Base-by-base conservation (phyloP, 441 rosid genomes). In the Arabidopsis hybrid region DNA sequence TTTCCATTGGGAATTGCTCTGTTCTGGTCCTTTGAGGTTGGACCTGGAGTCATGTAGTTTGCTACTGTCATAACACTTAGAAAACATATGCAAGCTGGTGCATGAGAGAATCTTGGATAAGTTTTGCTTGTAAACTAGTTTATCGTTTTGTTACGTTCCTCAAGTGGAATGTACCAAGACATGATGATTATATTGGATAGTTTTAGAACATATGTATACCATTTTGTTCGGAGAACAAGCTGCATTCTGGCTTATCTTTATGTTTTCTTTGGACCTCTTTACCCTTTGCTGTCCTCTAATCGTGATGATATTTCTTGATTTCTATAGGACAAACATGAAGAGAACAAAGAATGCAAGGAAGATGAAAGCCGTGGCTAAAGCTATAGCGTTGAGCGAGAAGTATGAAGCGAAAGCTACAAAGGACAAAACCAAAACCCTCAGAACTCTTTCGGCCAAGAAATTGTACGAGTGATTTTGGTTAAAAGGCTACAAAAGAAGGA, bases 301-400 rank as follows among this genome's bases (percentile, higher is more conserved):
- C 12, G 45, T 12, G 53, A 60, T 60, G 21, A 45, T 14, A 4
- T 21, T 65, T 4, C 8, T 9, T 9, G 16, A 35, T 68, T 66
- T 73, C 12, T 63, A 49, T 49, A 72, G 79, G 82, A 91, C 87
- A 72, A 91, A 74, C 69, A 36, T 91, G 97, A 93, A 93, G 87
- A 83, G 93, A 81, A 79, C 87, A 8, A 89, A 89, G 87, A 93
- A 82, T 71, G 89, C 71, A 16, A 81, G 91, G 70, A 93, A 83
- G 83, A 77, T 73, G 86, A 93, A 93, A 80, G 94, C 94, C 1
- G 31, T 74, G 5, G 86, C 81, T 56, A 93, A 91, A 85, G 98
- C 98, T 49, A 78, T 89, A 67, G 85, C 94, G 0, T 74, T 61
- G 74, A 81, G 35, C 18, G 98, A 93, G 74, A 82, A 88, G 81